phyloP scores from a whole-genome alignment of 2,329 filamentous ascomycete species.

The Nigrospora osmanthi region DNA sequence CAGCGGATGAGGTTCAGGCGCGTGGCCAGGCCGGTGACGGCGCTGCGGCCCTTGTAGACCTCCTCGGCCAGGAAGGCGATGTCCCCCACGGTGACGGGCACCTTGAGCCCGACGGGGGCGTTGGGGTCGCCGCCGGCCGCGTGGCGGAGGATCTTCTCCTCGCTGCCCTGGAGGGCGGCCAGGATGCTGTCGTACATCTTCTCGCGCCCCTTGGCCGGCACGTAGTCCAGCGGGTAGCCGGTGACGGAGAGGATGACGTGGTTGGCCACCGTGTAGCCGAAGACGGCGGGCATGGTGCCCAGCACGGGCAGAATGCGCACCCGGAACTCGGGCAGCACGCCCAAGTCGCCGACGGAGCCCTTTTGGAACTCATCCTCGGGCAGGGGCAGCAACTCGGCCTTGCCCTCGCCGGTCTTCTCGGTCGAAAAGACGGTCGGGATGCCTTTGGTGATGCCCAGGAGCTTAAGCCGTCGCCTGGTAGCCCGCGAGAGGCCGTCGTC shows the following conservation, averaged over 20 bases:
- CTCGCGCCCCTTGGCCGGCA: conserved; percentile 72
- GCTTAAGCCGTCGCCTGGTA: conserved; percentile 72
- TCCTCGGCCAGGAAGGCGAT: conserved; percentile 87
- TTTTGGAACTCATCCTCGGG: conserved; percentile 82
- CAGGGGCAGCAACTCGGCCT: conserved; percentile 81
- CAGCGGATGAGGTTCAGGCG: conserved; percentile 75
- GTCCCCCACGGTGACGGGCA: conserved; percentile 72
- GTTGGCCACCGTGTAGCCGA: conserved; percentile 86
- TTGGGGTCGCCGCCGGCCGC: conserved; percentile 35
- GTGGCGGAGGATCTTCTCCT: conserved; percentile 64
- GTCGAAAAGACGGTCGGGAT: conserved; percentile 91
- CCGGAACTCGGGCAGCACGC: conserved; percentile 85
- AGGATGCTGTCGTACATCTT: conserved; percentile 89
- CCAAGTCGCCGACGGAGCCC: conserved; percentile 77
- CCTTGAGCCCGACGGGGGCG: conserved; percentile 62
- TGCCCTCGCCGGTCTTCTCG: conserved; percentile 82
- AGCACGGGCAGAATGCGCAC: conserved; percentile 92
- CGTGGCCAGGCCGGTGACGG: conserved; percentile 73
- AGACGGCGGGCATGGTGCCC: conserved; percentile 95
- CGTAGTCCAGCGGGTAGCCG: conserved; percentile 81
- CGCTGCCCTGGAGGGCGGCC: conserved; percentile 64
- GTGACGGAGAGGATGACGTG: conserved; percentile 78
- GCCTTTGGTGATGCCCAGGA: conserved; percentile 70
- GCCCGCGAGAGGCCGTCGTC: conserved; percentile 85
- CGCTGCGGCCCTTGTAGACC: conserved; percentile 75